Conservation (phyloP, 2,329 filamentous ascomycete species). For the Stagonosporopsis vannaccii region DNA sequence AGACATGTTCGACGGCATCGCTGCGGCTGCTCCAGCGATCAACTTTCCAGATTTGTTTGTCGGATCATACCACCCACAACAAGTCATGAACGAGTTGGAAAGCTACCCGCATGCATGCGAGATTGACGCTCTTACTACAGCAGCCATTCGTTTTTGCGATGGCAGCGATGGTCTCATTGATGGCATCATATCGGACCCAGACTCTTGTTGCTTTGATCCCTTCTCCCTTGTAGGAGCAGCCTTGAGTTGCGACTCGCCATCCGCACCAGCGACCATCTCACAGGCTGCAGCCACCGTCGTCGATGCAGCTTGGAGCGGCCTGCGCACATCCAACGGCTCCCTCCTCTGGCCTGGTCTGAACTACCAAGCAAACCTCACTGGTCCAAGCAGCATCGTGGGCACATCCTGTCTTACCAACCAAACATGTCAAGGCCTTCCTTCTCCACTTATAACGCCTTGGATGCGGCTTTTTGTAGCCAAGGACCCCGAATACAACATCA, state of each 20-base stretch:
- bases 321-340: neutral
- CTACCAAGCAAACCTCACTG: conserved; percentile 14
- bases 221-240: conserved; percentile 20
- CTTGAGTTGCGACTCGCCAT: conserved; percentile 8
- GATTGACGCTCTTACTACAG: conserved; percentile 26
- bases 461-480: no score
- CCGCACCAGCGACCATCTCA: conserved; percentile 1
- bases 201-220: conserved; percentile 33
- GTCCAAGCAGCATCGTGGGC: no score
- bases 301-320: no score
- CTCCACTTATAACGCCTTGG: no score
- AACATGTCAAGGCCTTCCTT: no score
- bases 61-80: conserved; percentile 11
- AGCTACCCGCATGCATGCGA: conserved; percentile 24
- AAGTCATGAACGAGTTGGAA: no score
- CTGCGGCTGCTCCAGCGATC: conserved; percentile 35
- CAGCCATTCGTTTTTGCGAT: conserved; percentile 38
- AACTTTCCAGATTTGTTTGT: conserved; percentile 25
- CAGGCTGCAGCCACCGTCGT: neutral
- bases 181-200: conserved; percentile 26
- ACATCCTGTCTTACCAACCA: no score
- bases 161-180: conserved; percentile 29
- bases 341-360: conserved; percentile 16
- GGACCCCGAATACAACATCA: no score
- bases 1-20: conserved; percentile 35